These are phyloP conservation scores for Rhodotorula kratochvilovae DNA, from an alignment of 768 basidiomycete species.

Conservation along the genomic window DNA sequence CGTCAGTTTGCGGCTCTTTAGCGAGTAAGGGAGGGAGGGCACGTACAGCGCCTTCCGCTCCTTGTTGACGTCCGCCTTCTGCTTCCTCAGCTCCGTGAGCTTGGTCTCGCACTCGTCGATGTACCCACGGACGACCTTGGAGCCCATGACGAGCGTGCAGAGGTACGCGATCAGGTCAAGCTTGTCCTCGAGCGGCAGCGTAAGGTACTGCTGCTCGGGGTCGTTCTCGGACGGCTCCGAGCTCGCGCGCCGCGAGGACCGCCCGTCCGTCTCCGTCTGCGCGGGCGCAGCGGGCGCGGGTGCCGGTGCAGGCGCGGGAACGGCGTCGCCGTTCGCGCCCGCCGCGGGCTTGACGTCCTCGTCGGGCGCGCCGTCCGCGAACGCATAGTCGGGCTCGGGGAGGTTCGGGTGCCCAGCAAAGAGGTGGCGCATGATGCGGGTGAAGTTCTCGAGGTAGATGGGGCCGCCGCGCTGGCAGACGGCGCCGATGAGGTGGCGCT, in stretches of 20 bases:
- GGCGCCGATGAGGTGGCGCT: constrained; percentile 40
- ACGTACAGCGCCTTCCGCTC: constrained; percentile 81
- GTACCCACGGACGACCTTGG: constrained; percentile 77
- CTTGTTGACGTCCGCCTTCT: constrained; percentile 90
- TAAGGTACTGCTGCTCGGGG: constrained; percentile 46
- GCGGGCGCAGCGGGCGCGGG: background rate
- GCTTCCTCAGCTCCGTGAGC: constrained; percentile 85
- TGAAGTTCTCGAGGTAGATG: constrained; percentile 31
- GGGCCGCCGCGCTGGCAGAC: constrained; percentile 41
- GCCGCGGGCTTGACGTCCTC: constrained; percentile 13
- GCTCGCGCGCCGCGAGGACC: background rate
- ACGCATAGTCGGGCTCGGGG: constrained; percentile 43
- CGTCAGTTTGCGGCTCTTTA: too few relatives aligned
- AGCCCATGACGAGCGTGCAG: constrained; percentile 81
- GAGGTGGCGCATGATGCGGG: constrained; percentile 39
- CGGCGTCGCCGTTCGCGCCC: background rate
- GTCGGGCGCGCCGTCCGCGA: constrained; percentile 37
- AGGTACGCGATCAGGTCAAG: constrained; percentile 81
- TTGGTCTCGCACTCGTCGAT: constrained; percentile 88
- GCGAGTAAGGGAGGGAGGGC: background rate
- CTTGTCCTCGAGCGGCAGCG: constrained; percentile 55
- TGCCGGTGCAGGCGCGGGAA: background rate
- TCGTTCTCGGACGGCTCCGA: constrained; percentile 14
- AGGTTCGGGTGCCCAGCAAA: constrained; percentile 31
- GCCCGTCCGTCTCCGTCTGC: background rate